Percentiles rank a stretch among this genome's conserved stretches.
Evolutionary conservation across 768 basidiomycete species (phyloP).

Genomic region (Dioszegia aurantiaca): DNA sequence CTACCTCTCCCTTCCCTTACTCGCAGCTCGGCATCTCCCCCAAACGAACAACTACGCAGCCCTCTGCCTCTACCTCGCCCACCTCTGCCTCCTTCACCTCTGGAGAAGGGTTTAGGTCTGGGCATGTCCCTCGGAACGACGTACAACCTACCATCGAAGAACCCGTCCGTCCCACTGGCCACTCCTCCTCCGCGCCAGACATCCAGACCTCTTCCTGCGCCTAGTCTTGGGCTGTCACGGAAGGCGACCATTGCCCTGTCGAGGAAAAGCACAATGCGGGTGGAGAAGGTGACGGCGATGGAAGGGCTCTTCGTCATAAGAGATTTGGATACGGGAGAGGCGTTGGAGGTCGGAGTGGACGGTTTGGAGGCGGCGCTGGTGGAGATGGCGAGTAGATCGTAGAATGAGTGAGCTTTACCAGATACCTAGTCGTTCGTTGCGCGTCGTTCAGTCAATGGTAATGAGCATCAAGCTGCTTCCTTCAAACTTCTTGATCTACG

Average conservation of each 20-base stretch:
- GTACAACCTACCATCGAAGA: slow-evolving; percentile 6
- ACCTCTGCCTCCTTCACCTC: neutral
- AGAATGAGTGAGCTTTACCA: no score
- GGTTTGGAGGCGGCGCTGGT: slow-evolving; percentile 12
- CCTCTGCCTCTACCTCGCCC: slow-evolving; percentile 2
- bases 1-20: slow-evolving; percentile 5
- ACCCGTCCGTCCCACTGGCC: neutral
- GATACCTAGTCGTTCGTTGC: no score
- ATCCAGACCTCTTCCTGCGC: neutral
- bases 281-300: slow-evolving; percentile 6
- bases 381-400: slow-evolving; percentile 11
- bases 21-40: neutral
- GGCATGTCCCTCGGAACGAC: slow-evolving; percentile 17
- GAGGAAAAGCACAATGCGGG: neutral
- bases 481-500: no score
- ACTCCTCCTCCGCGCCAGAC: neutral
- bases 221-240: neutral
- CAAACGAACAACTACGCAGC: neutral
- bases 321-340: slow-evolving; percentile 20
- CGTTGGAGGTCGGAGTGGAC: slow-evolving; percentile 13
- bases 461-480: no score
- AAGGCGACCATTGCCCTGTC: neutral
- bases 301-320: slow-evolving; percentile 14
- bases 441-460: no score
- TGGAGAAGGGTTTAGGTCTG: slow-evolving; percentile 19